A percentile compares a stretch with the other conserved stretches of the same genome.
These are phyloP conservation scores for Backusella tuberculispora DNA, from an alignment of 192 early-diverging fungal species.

Conservation along the genomic window DNA sequence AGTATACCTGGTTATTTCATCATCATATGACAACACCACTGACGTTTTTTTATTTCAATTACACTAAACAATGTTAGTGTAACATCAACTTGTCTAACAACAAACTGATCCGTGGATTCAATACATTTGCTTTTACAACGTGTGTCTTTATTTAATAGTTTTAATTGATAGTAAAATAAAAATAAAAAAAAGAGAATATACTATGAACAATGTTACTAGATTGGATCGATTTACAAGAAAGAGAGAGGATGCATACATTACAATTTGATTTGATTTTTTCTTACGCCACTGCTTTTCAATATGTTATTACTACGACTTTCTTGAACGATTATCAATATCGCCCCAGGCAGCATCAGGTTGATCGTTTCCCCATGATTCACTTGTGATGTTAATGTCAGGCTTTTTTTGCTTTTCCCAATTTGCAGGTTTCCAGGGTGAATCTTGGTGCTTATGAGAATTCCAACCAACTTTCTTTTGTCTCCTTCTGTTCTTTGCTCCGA, in stretches of 20 bases:
- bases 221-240: background rate
- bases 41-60: background rate
- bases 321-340: background rate
- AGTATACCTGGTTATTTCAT: no score
- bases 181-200: no score
- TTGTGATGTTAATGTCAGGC: background rate
- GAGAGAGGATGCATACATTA: background rate
- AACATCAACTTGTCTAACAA: background rate
- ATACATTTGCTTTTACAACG: no score
- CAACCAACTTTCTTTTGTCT: constrained; percentile 31
- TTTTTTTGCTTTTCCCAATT: constrained; percentile 27
- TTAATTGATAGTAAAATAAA: no score
- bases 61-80: background rate
- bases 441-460: constrained; percentile 34
- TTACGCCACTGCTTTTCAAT: background rate
- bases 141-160: no score
- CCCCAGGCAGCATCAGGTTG: background rate
- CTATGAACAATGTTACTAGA: no score
- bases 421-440: constrained; percentile 29
- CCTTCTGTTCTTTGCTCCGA: constrained; percentile 18
- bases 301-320: background rate
- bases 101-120: no score
- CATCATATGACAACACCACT: background rate
- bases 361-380: background rate
- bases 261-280: no score